Evolutionary conservation across 371 early-diverging fungal species (phyloP).

Genomic region (Rhizomucor miehei): DNA sequence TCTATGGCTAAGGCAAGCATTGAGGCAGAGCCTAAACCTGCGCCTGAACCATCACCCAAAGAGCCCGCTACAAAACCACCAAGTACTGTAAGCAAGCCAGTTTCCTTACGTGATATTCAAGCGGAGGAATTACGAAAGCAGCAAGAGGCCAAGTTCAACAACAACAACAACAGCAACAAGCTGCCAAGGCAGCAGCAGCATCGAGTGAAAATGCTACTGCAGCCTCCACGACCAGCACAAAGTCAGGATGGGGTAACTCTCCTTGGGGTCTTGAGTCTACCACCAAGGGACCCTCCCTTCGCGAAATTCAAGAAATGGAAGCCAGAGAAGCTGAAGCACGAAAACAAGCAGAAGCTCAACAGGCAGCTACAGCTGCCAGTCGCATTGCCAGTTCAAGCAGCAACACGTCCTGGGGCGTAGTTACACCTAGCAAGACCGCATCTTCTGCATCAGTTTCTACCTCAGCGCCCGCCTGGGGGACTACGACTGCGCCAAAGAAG

Average conservation of each 20-base stretch:
- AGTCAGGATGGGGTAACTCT: slow-evolving; percentile 19
- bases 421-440: slow-evolving; percentile 23
- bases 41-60: slow-evolving; percentile 7
- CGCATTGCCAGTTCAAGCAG: not conserved
- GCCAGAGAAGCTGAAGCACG: slow-evolving; percentile 49
- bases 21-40: not conserved
- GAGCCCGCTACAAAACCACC: not conserved
- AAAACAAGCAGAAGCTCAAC: slow-evolving; percentile 37
- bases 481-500: slow-evolving; percentile 60
- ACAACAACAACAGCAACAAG: slow-evolving; percentile 4
- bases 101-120: slow-evolving; percentile 49
- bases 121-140: slow-evolving; percentile 45
- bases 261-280: slow-evolving; percentile 40
- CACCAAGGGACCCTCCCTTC: slow-evolving; percentile 50
- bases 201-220: not conserved
- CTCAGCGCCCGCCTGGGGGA: slow-evolving; percentile 56
- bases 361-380: slow-evolving; percentile 15
- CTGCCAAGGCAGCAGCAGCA: slow-evolving; percentile 22
- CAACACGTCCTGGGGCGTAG: slow-evolving; percentile 42
- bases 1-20: no score
- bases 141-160: slow-evolving; percentile 28
- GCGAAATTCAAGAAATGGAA: slow-evolving; percentile 68
- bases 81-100: slow-evolving; percentile 19
- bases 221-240: slow-evolving; percentile 2
- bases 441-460: slow-evolving; percentile 13